Percentiles rank a stretch among this genome's conserved stretches.
These are phyloP conservation scores for Termitomyces sp. DNA, from an alignment of 768 basidiomycete genomes.

Conservation along the genomic window DNA sequence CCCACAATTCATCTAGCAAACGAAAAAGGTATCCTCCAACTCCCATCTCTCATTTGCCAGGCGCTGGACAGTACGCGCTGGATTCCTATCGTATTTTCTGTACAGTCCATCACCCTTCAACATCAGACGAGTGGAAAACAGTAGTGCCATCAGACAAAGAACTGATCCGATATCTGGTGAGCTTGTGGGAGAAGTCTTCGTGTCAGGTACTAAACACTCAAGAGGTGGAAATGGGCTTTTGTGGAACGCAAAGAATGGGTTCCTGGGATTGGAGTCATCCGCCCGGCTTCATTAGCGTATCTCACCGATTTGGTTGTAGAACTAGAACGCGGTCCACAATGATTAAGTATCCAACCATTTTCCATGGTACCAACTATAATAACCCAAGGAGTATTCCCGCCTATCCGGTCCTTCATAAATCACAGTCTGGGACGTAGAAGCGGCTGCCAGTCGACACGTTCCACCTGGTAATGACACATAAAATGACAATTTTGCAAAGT, in stretches of 20 bases:
- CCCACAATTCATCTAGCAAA: constrained; percentile 10
- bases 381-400: neutral
- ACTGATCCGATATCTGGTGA: constrained; percentile 57
- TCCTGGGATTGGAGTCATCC: constrained; percentile 35
- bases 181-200: constrained; percentile 13
- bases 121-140: constrained; percentile 49
- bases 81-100: constrained; percentile 77
- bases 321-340: constrained; percentile 14
- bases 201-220: neutral
- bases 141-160: constrained; percentile 69
- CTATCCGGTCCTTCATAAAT: neutral
- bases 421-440: constrained; percentile 27
- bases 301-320: constrained; percentile 33
- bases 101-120: constrained; percentile 22
- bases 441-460: constrained; percentile 66
- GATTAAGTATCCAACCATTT: neutral
- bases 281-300: constrained; percentile 30
- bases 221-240: constrained; percentile 75
- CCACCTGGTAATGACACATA: constrained; percentile 33
- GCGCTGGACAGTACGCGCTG: constrained; percentile 64
- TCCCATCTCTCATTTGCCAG: constrained; percentile 53
- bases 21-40: constrained; percentile 36
- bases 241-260: constrained; percentile 47
- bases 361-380: neutral
- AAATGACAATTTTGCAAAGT: neutral